These are phyloP conservation scores for Simmondsia chinensis DNA, from an alignment of 148 eudicot genomes.

Conservation along the genomic window DNA sequence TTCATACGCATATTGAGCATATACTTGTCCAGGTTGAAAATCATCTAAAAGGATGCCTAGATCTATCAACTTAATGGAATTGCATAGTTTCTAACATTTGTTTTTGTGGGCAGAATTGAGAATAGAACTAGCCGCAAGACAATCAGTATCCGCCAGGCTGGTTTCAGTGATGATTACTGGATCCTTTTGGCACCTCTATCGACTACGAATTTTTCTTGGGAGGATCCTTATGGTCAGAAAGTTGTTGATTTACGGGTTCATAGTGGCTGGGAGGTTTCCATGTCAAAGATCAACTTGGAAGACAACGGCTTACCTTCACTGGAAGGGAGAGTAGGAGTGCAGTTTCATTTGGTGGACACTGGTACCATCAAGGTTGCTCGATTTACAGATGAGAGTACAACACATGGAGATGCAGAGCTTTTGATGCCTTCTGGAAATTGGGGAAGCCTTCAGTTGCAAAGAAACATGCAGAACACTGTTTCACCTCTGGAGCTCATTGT, in stretches of 20 bases:
- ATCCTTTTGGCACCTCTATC: constrained; percentile 59
- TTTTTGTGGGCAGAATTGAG: constrained; percentile 61
- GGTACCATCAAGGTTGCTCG: constrained; percentile 66
- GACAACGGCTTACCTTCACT: constrained; percentile 27
- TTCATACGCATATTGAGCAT: neutral
- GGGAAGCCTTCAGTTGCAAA: constrained; percentile 38
- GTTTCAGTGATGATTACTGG: constrained; percentile 71
- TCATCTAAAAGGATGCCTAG: neutral
- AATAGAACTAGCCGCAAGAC: constrained; percentile 58
- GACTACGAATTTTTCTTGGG: constrained; percentile 75
- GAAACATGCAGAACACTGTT: constrained; percentile 35
- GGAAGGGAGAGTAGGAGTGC: constrained; percentile 36
- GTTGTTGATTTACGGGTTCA: constrained; percentile 40
- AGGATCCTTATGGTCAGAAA: constrained; percentile 82
- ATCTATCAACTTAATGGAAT: neutral
- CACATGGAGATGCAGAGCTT: constrained; percentile 27
- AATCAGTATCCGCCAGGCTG: constrained; percentile 72
- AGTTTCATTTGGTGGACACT: constrained; percentile 44
- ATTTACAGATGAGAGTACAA: constrained; percentile 38
- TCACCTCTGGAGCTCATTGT: constrained; percentile 70
- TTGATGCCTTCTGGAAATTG: constrained; percentile 21
- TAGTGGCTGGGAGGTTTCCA: constrained; percentile 16
- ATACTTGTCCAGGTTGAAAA: neutral
- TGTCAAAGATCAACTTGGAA: constrained; percentile 52
- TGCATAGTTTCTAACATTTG: neutral